A percentile compares a stretch with the other conserved stretches of the same genome.
phyloP scores from a whole-genome alignment of 1,284 basidiomycete species.

The Ustilago nuda region DNA sequence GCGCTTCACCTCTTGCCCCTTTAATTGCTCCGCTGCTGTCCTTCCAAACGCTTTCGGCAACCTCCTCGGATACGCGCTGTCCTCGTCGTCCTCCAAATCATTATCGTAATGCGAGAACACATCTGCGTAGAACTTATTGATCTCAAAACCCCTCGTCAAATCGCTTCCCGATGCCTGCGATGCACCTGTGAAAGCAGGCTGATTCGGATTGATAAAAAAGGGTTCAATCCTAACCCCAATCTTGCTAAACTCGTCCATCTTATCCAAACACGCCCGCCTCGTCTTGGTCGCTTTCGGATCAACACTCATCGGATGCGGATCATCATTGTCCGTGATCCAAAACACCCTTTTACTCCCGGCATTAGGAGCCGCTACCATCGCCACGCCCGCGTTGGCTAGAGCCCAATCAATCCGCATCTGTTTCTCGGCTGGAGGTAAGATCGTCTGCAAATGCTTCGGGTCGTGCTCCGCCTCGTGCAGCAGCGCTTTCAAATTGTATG shows the following conservation, averaged over 20 bases:
- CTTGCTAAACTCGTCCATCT: conserved; percentile 77
- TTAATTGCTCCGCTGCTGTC: conserved; percentile 36
- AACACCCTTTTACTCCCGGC: conserved; percentile 90
- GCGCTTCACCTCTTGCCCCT: conserved; percentile 41
- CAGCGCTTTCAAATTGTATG: conserved; percentile 69
- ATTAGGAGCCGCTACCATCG: conserved; percentile 77
- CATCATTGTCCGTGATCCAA: conserved; percentile 89
- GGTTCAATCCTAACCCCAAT: conserved; percentile 86
- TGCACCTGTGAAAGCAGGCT: conserved; percentile 70
- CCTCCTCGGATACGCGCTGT: conserved; percentile 6
- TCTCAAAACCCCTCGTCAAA: conserved; percentile 73
- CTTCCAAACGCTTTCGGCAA: conserved; percentile 31
- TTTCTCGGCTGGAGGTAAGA: conserved; percentile 69
- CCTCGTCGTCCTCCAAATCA: conserved; percentile 49
- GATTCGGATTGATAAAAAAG: conserved; percentile 84
- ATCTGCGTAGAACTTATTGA: conserved; percentile 77
- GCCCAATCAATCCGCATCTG: conserved; percentile 76
- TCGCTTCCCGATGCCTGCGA: conserved; percentile 21
- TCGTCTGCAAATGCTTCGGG: conserved; percentile 55
- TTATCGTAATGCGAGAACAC: conserved; percentile 65
- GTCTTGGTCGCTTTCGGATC: conserved; percentile 71
- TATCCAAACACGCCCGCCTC: conserved; percentile 44
- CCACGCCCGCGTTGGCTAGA: conserved; percentile 71
- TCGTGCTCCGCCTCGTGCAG: conserved; percentile 72
- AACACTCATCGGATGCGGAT: conserved; percentile 70